Base-by-base conservation (phyloP, 2,329 filamentous ascomycete genomes). In the Scedosporium dehoogii region DNA sequence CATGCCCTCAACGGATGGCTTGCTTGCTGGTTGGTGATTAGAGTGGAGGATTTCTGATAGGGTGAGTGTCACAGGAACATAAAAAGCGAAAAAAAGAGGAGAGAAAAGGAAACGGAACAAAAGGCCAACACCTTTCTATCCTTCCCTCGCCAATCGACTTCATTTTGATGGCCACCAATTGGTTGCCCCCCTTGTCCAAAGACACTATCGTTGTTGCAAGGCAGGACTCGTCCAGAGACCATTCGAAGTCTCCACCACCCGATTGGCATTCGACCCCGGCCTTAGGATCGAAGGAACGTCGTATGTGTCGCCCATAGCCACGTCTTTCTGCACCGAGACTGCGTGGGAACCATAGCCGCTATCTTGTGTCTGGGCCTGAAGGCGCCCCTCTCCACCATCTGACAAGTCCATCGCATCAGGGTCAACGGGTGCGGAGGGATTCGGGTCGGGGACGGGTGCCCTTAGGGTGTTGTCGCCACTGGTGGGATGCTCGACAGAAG, bases 201-300 rank as follows among this genome's bases (percentile, higher is more conserved):
- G 2, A 33, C 9, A 58, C 61, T 62, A 58, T n/a, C 58, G 48
- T 59, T 68, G 68, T 58, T 68, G 68, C 59, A 69, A 62, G 21
- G 70, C 64, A 16, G 71, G 66, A 6, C 70, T 73, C 55, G 73
- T 82, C 85, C 85, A 88, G 62, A 88, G 72, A 1, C 85, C 85
- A 67, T 84, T 86, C 42, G 81, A 85, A 29, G 84, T 86, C 72
- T 87, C 83, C n/a, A 85, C 74, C 14, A 86, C 77, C 66, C 78
- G 79, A 71, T 85, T 85, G 58, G 75, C 79, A 65, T 77, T 74
- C 64, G 78, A 79, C 18, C 84, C 83, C 0, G 83, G 82, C 65
- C 81, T 77, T 69, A 86, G 70, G 64, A 77, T 79, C 58, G 79
- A 71, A 6, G 84, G 84, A 25, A 85, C 73, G 14, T 68, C 68